Evolutionary conservation across 495 filamentous ascomycete species (phyloP), one percentile per base, ranked within the genome.

Genomic region (Cladorrhinum samala): DNA sequence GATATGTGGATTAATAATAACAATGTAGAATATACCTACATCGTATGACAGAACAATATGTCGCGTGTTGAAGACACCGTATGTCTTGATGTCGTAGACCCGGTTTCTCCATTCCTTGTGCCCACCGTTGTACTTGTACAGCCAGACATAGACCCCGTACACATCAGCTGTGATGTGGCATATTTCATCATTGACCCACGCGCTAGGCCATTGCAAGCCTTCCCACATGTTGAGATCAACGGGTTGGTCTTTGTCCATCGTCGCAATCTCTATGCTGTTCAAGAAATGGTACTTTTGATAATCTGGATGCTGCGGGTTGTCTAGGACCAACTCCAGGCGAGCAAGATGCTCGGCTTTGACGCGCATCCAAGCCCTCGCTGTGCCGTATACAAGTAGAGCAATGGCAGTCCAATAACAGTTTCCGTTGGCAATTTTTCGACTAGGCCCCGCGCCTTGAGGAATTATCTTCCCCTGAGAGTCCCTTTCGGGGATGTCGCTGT

Each of bases 281-380:
- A 0, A 5, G 57, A 21, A 25, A 11, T 30, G 6, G 51, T 43
- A 1, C n/a, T 18, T 3, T 17, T 6, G 9, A 41, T 55, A 30
- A 56, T 56, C 36, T 48, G 58, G 61, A 33, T 68, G 65, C 2
- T 46, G 19, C 11, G 23, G 38, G 49, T 58, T 53, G 9, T 2
- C 9, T 2, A 68, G 47, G 9, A 60, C 56, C 27, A 40, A 46
- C 17, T 57, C 53, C 2, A 62, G 21, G 36, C 43, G 58, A 4
- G 17, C 38, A 13, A 62, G 52, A 44, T 68, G 65, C 40, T 66
- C 61, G 3, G 65, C 63, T 30, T 68, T 68, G 53, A 68, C 58
- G 4, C 54, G 50, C 5, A 61, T 27, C 65, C 65, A 68, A 21
- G 19, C 42, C 38, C 24, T 27, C 13, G 54, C 17, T 8, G 36